phyloP scores from a whole-genome alignment of 1,284 basidiomycete genomes.

The Marasmius oreades region DNA sequence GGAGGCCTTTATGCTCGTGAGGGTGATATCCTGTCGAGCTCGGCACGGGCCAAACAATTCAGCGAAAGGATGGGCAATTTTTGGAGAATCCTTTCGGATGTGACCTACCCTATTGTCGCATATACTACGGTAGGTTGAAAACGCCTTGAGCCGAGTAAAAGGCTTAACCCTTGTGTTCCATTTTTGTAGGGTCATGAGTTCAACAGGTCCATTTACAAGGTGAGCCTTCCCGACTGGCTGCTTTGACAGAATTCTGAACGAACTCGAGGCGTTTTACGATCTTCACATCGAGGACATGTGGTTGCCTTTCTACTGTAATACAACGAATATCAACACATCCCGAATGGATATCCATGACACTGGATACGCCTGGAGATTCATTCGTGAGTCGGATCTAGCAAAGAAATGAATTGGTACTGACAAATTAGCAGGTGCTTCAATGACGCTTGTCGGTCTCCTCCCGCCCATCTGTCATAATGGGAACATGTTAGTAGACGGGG shows the following conservation, averaged over 20 bases:
- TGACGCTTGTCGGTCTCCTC: constrained; percentile 94
- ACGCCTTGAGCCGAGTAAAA: constrained; percentile 18
- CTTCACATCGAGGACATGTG: constrained; percentile 99
- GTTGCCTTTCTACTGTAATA: constrained; percentile 98
- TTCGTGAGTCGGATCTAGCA: constrained; percentile 49
- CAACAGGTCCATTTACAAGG: constrained; percentile 82
- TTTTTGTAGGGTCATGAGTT: constrained; percentile 80
- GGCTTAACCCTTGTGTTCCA: neutral
- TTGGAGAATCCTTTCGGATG: constrained; percentile 92
- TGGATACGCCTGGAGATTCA: constrained; percentile 91
- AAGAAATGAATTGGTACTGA: constrained; percentile 4
- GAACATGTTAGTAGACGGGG: constrained; percentile 91
- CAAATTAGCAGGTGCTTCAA: constrained; percentile 75
- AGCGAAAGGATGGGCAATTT: constrained; percentile 91
- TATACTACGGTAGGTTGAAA: constrained; percentile 83
- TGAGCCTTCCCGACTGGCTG: constrained; percentile 22
- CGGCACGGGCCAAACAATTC: constrained; percentile 89
- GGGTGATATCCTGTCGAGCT: constrained; percentile 84
- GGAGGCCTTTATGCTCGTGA: constrained; percentile 97
- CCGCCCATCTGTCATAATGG: constrained; percentile 96
- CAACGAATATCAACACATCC: constrained; percentile 97
- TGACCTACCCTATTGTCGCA: constrained; percentile 95
- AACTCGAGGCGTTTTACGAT: constrained; percentile 75
- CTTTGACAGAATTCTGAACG: neutral
- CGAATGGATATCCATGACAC: constrained; percentile 97